phyloP scores from a whole-genome alignment of 1,139 yeast genomes.

The Blastobotrys elegans region DNA sequence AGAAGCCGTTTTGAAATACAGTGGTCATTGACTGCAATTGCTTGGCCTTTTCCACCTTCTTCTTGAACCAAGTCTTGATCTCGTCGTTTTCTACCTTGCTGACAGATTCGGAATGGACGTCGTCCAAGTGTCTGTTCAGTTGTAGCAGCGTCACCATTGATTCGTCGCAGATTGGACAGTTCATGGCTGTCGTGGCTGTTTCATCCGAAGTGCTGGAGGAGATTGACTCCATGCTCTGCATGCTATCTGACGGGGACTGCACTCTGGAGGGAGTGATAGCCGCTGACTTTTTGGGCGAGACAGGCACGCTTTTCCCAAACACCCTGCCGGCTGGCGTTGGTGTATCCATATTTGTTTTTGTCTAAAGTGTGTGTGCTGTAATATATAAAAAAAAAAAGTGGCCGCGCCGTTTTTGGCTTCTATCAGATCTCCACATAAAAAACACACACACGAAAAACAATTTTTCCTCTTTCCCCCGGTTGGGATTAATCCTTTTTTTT shows the following conservation, averaged over 20 bases:
- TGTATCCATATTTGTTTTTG: background rate
- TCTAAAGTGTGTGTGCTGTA: background rate
- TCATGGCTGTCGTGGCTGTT: conserved; percentile 18
- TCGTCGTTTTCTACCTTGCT: conserved; percentile 34
- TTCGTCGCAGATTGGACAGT: conserved; percentile 71
- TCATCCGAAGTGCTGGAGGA: conserved; percentile 12
- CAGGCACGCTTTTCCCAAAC: conserved; percentile 4
- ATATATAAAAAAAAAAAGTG: too few relatives aligned
- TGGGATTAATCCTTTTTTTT: background rate
- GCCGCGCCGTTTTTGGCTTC: too few relatives aligned
- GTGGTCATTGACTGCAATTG: conserved; percentile 29
- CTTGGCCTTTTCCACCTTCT: conserved; percentile 28
- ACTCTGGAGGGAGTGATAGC: background rate
- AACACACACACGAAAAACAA: too few relatives aligned
- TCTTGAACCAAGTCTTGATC: conserved; percentile 38
- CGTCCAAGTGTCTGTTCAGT: conserved; percentile 70
- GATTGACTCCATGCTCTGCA: conserved; percentile 4
- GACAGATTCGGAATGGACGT: conserved; percentile 48
- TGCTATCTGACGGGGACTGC: conserved; percentile 4
- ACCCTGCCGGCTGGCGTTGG: background rate
- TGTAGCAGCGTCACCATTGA: conserved; percentile 52
- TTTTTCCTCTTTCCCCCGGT: too few relatives aligned
- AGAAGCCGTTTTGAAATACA: conserved; percentile 30
- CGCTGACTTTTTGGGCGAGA: background rate
- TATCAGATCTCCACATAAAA: too few relatives aligned